phyloP scores from a whole-genome alignment of 176 grass and related monocot species.

The Raddia guianensis region DNA sequence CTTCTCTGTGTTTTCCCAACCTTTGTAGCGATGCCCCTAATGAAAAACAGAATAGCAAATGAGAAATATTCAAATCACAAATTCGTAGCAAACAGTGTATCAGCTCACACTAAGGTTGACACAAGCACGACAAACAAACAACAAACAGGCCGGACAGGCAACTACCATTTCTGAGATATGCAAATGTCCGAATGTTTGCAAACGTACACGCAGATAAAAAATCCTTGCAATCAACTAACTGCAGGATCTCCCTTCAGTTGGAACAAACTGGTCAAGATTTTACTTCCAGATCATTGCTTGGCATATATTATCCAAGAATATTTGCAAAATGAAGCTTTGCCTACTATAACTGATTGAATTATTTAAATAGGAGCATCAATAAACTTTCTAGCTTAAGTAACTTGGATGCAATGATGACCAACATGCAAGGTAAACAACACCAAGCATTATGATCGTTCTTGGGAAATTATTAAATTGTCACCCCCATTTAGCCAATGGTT shows the following conservation, averaged over 20 bases:
- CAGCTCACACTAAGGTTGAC: neutral
- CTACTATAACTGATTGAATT: neutral
- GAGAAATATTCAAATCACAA: neutral
- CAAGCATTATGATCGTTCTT: neutral
- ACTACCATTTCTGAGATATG: neutral
- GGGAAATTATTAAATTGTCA: neutral
- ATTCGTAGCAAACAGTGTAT: neutral
- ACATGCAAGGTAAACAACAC: conserved; percentile 7
- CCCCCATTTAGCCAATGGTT: neutral
- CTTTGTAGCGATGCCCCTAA: conserved; percentile 64
- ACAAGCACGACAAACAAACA: neutral
- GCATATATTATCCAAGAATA: neutral
- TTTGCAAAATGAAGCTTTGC: neutral
- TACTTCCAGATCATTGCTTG: neutral
- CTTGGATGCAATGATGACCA: neutral
- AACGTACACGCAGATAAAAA: conserved; percentile 8
- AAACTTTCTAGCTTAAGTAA: neutral
- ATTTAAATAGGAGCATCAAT: neutral
- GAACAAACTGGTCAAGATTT: neutral
- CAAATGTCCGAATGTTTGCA: neutral
- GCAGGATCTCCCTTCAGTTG: neutral
- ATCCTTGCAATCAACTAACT: neutral
- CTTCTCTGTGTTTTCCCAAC: conserved; percentile 59
- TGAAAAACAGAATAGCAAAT: neutral
- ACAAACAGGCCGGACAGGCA: neutral